phyloP scores from a whole-genome alignment of 495 filamentous ascomycete genomes.

The Trichoderma orchidacearum region DNA sequence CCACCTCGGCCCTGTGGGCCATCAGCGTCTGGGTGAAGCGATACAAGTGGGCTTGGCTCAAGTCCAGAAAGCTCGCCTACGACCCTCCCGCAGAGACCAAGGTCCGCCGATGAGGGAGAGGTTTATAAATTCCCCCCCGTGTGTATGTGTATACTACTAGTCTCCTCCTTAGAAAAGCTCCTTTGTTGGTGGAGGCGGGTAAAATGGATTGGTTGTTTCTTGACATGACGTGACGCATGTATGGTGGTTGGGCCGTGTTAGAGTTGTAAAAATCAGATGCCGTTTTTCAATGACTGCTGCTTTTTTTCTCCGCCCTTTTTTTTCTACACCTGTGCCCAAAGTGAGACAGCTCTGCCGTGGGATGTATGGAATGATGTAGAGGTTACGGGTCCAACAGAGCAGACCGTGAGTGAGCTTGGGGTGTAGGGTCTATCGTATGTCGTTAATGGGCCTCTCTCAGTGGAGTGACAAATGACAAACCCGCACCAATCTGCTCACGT shows the following conservation, averaged over 20 bases:
- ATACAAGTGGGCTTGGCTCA: slow-evolving; percentile 95
- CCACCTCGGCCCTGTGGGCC: slow-evolving; percentile 65
- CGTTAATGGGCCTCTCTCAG: no score
- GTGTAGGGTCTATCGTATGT: no score
- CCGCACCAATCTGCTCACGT: no score
- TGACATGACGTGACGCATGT: not conserved
- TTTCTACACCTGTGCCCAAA: no score
- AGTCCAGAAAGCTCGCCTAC: slow-evolving; percentile 87
- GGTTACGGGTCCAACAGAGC: no score
- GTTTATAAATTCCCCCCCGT: not conserved
- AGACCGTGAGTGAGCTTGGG: no score
- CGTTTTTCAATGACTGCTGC: not conserved
- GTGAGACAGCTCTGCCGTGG: no score
- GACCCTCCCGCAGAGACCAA: slow-evolving; percentile 46
- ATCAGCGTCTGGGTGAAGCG: slow-evolving; percentile 96
- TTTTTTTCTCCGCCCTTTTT: no score
- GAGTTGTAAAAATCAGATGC: slow-evolving; percentile 1
- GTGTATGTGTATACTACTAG: slow-evolving; percentile 3
- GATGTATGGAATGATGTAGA: no score
- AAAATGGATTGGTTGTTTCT: slow-evolving; percentile 2
- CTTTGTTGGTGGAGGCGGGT: slow-evolving; percentile 3
- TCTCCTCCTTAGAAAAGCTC: slow-evolving; percentile 4
- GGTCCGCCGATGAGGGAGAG: slow-evolving; percentile 2
- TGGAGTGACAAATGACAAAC: no score
- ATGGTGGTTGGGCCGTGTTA: not conserved